Evolutionary conservation across 768 basidiomycete species (phyloP), one percentile per base, ranked within the genome.

Genomic region (Boletus subcaerulescens): DNA sequence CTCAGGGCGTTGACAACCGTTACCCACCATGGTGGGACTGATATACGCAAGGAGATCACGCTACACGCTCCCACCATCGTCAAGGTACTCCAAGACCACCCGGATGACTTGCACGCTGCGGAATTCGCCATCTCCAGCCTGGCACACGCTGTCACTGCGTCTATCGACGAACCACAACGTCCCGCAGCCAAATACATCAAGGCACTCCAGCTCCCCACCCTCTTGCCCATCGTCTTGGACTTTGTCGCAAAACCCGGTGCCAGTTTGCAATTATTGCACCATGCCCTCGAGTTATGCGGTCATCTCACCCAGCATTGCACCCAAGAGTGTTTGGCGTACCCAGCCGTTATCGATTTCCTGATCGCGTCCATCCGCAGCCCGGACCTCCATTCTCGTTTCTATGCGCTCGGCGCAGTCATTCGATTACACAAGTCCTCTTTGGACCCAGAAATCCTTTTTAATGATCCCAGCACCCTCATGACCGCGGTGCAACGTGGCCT

Each of bases 21-120:
- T 12, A 86, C 85, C 0, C 85, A 83, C 55, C 84, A 86, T 45
- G 83, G 84, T 4, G 84, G 84, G 7, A 55, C 62, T 4, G 70
- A 75, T 17, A 75, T 80, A 26, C 80, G 80, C 36, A 63, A 70
- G 43, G 79, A 79, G 52, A 80, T 87, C 49, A 81, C 83, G 0
- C 60, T 69, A 3, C 75, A 73, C 47, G 68, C 76, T 33, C 64
- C 73, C 11, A 63, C 61, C 14, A 68, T 87, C 11, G 58, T 80
- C 15, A 74, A 71, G 29, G 64, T 85, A 10, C 67, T 86, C 36
- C 67, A 80, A 41, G 75, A 80, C 32, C 63, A 76, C 52, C 78
- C 81, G 4, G 77, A 83, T 38, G 82, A 88, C 57, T 59, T 72
- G 4, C 73, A 70, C 26, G 68, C 80, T 12, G 73, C 76, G 9